A percentile compares a stretch with the other conserved stretches of the same genome.
phyloP scores from a whole-genome alignment of 1,284 basidiomycete genomes.

The Rhizoctonia solani region DNA sequence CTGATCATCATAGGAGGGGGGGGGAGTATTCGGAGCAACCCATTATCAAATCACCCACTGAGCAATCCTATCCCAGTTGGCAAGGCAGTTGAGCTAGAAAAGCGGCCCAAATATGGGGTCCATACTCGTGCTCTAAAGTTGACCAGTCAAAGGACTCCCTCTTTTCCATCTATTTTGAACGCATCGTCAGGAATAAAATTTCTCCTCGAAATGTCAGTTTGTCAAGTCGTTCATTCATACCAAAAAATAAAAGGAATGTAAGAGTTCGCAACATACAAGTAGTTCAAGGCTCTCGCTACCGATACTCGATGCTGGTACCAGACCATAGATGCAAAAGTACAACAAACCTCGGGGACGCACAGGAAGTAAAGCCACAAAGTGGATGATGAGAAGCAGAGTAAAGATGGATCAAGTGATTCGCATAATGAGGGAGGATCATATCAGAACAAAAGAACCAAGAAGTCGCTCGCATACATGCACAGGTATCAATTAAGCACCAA shows the following conservation, averaged over 20 bases:
- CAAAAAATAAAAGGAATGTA: slow-evolving; percentile 26
- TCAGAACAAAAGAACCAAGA: slow-evolving; percentile 1
- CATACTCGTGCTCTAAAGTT: no score
- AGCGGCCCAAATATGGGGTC: neutral
- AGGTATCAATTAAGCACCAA: neutral
- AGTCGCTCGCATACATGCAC: neutral
- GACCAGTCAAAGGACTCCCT: no score
- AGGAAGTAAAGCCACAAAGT: neutral
- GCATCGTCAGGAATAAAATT: no score
- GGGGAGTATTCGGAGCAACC: no score
- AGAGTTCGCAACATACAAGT: neutral
- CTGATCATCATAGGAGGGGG: neutral
- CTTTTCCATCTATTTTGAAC: no score
- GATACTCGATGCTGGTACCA: slow-evolving; percentile 25
- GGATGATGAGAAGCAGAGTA: neutral
- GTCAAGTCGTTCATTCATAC: neutral
- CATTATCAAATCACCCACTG: neutral
- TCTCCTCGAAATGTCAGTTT: neutral
- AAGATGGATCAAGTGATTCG: neutral
- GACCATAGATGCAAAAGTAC: slow-evolving; percentile 25
- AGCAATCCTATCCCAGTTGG: neutral
- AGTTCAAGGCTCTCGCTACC: neutral
- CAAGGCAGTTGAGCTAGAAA: neutral
- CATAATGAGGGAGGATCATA: neutral
- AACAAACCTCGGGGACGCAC: neutral